These are phyloP conservation scores for Puccinellia tenuiflora DNA, from an alignment of 176 grass and related monocot genomes.

Conservation along the genomic window DNA sequence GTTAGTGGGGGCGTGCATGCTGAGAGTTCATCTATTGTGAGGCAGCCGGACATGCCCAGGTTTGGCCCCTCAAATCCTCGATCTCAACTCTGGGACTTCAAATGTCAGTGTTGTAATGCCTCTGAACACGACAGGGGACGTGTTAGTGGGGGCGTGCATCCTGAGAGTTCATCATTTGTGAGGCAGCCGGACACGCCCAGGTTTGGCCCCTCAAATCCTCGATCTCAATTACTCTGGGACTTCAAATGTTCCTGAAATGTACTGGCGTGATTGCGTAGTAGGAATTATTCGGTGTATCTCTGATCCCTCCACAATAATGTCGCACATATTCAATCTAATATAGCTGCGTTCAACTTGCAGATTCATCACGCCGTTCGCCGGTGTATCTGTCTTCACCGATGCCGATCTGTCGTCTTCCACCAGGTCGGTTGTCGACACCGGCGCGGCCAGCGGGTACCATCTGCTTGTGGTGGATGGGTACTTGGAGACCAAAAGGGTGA, in stretches of 20 bases:
- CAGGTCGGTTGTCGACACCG: not conserved
- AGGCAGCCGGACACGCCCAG: not conserved
- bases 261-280: not conserved
- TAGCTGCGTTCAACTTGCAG: not conserved
- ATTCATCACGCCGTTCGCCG: not conserved
- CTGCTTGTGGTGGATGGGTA: not conserved
- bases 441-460: not conserved
- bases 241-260: not conserved
- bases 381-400: not conserved
- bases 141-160: not conserved
- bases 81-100: not conserved
- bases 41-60: not conserved
- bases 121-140: not conserved
- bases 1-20: no score
- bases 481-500: not conserved
- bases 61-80: not conserved
- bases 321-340: not conserved
- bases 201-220: not conserved
- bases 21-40: not conserved
- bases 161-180: not conserved
- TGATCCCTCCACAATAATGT: not conserved
- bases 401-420: not conserved
- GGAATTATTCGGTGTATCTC: not conserved
- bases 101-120: not conserved
- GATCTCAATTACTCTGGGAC: not conserved